Conservation (phyloP, 495 filamentous ascomycete species). For the Gamarada debralockiae region DNA sequence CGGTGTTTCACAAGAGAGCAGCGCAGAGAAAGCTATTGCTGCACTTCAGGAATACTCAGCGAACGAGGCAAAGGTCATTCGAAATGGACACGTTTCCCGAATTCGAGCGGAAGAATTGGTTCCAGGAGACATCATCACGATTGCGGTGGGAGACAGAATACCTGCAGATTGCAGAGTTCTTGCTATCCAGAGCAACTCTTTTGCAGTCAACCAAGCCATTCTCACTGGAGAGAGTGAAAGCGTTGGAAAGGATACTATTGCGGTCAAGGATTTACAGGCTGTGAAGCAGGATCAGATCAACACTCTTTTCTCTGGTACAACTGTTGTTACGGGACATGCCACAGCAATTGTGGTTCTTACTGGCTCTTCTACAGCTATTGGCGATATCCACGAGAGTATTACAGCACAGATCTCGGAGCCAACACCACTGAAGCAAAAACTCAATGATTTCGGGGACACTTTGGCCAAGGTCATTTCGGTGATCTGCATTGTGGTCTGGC, state of each 20-base stretch:
- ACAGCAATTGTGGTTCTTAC: slow-evolving; percentile 91
- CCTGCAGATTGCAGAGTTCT: slow-evolving; percentile 95
- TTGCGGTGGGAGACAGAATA: slow-evolving; percentile 89
- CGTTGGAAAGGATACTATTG: slow-evolving; percentile 74
- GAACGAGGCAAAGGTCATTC: slow-evolving; percentile 91
- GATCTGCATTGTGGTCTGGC: slow-evolving; percentile 94
- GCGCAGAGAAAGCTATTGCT: slow-evolving; percentile 97
- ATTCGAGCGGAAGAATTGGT: slow-evolving; percentile 95
- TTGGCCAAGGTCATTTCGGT: slow-evolving; percentile 97
- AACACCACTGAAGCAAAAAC: slow-evolving; percentile 95
- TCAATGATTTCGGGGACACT: slow-evolving; percentile 96
- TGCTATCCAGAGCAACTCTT: slow-evolving; percentile 93
- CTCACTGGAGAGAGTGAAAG: slow-evolving; percentile 98
- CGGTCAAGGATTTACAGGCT: slow-evolving; percentile 72
- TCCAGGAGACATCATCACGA: slow-evolving; percentile 86
- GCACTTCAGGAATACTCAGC: slow-evolving; percentile 99
- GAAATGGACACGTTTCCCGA: slow-evolving; percentile 67
- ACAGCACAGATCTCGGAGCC: slow-evolving; percentile 96
- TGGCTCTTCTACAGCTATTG: slow-evolving; percentile 88
- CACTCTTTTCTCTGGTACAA: slow-evolving; percentile 98
- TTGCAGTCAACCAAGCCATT: slow-evolving; percentile 93
- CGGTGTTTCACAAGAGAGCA: slow-evolving; percentile 97
- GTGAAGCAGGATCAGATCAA: slow-evolving; percentile 98
- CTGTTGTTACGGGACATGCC: slow-evolving; percentile 91
- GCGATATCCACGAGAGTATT: slow-evolving; percentile 98